Base-by-base conservation (phyloP, 2,329 filamentous ascomycete genomes). In the Thelonectria olida region DNA sequence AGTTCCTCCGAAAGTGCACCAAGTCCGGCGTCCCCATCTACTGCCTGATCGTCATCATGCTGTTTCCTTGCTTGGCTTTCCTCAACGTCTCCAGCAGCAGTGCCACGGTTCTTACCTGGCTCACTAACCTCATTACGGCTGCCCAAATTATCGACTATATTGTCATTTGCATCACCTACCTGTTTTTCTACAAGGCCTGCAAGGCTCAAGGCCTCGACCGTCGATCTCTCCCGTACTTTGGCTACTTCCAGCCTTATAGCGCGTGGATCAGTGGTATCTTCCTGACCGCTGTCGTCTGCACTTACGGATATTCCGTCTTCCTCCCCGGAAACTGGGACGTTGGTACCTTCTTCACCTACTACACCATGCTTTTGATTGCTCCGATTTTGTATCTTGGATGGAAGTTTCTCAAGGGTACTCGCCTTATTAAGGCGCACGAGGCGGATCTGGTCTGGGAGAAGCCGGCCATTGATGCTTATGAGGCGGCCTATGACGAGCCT, bases 71-170 rank as follows among this genome's bases (percentile, higher is more conserved):
- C 54, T 74, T 85, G 42, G 81, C 82, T 28, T 83, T 86, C 71
- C 76, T 86, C 39, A 79, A 83, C 39, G 77, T 82, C 8, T 80
- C 76, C 55, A 80, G 74, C 67, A 78, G 76, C 42, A 82, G 82
- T 0, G 75, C 79, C 8, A 71, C 78, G 45, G 82, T 82, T 3
- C 77, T 87, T 19, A 82, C 70, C 44, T 87, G 82, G 82, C 76
- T 88, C 52, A 77, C 82, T 62, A 83, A 80, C 63, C 75, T 88
- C 13, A 81, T 85, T 67, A 87, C 84, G 2, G 84, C 82, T 6
- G 84, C 81, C 27, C 81, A 82, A 42, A 81, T 87, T 65, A 87
- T 89, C 70, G 85, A 87, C 75, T 90, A 86, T 73, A 82, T 89
- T 62, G 80, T 84, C 72, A 81, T 81, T 66, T 75, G 75, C 58